Evolutionary conservation across 495 filamentous ascomycete species (phyloP).

Genomic region (Penicillium bialowiezense): DNA sequence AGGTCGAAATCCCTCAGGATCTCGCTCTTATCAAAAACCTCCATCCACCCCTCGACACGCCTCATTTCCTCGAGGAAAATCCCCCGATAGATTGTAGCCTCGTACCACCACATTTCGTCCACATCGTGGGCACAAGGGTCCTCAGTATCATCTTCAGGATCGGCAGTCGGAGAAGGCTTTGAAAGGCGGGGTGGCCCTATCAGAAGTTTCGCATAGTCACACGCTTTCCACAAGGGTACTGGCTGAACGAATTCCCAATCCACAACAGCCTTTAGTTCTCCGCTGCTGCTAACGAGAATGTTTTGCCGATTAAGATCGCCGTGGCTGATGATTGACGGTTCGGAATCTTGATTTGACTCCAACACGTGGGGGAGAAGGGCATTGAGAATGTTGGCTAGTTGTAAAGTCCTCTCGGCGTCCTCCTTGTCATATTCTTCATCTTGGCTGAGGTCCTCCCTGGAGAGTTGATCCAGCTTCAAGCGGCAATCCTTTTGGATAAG

Average conservation of each 20-base stretch:
- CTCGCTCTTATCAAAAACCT: too few species aligned
- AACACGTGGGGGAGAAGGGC: background rate
- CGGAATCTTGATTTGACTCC: background rate
- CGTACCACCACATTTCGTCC: too few species aligned
- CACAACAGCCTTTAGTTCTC: background rate
- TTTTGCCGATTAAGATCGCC: background rate
- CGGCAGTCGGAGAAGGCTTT: too few species aligned
- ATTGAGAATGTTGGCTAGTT: background rate
- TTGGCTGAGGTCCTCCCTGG: background rate
- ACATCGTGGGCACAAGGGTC: too few species aligned
- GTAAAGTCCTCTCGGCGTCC: background rate
- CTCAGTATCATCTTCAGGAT: too few species aligned
- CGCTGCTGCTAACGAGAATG: background rate
- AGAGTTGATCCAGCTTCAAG: background rate
- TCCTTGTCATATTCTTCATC: background rate
- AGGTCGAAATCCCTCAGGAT: too few species aligned
- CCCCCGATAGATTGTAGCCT: too few species aligned
- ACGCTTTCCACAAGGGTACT: background rate
- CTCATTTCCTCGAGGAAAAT: too few species aligned
- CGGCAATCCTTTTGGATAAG: background rate
- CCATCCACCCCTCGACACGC: too few species aligned
- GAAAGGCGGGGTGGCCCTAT: background rate
- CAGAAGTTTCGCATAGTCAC: background rate
- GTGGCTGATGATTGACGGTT: background rate
- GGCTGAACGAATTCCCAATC: background rate